A percentile compares a stretch with the other conserved stretches of the same genome.
These are phyloP conservation scores for Aspergillus ostianus DNA, from an alignment of 495 filamentous ascomycete genomes.

Conservation along the genomic window DNA sequence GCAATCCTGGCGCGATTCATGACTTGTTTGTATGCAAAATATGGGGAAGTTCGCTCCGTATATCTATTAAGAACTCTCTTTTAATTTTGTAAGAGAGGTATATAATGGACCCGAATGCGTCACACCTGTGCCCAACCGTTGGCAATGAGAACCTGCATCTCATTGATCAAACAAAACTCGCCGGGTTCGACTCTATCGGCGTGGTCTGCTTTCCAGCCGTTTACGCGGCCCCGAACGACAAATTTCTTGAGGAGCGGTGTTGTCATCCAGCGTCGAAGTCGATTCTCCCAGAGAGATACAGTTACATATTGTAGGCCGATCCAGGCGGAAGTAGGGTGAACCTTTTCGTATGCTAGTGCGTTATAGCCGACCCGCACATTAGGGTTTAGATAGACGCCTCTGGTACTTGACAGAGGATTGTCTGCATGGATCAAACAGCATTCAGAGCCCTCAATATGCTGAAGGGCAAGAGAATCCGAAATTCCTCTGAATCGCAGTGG, in stretches of 20 bases:
- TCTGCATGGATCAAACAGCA: conserved; percentile 83
- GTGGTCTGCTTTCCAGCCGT: conserved; percentile 12
- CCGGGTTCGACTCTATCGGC: conserved; percentile 49
- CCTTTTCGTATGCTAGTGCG: conserved; percentile 52
- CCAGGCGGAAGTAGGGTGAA: conserved; percentile 33
- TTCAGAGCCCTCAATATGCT: conserved; percentile 75
- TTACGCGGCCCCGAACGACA: neutral
- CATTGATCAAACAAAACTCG: conserved; percentile 71
- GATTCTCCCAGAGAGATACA: conserved; percentile 56
- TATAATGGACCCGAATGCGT: neutral
- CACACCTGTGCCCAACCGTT: conserved; percentile 75
- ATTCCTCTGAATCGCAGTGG: conserved; percentile 69
- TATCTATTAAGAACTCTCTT: too few relatives aligned
- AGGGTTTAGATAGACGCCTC: conserved; percentile 76
- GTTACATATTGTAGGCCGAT: conserved; percentile 39
- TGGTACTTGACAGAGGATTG: conserved; percentile 50
- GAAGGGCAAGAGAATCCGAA: conserved; percentile 61
- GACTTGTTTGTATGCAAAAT: too few relatives aligned
- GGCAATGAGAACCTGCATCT: conserved; percentile 76
- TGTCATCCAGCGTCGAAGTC: conserved; percentile 49
- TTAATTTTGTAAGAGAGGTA: neutral
- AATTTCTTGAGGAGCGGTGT: conserved; percentile 9
- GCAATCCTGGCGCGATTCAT: too few relatives aligned
- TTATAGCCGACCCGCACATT: conserved; percentile 74
- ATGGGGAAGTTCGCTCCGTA: too few relatives aligned